Evolutionary conservation across 2,329 filamentous ascomycete genomes (phyloP), one percentile per base, ranked within the genome.

Genomic region (Dendrostoma leiphaemia): DNA sequence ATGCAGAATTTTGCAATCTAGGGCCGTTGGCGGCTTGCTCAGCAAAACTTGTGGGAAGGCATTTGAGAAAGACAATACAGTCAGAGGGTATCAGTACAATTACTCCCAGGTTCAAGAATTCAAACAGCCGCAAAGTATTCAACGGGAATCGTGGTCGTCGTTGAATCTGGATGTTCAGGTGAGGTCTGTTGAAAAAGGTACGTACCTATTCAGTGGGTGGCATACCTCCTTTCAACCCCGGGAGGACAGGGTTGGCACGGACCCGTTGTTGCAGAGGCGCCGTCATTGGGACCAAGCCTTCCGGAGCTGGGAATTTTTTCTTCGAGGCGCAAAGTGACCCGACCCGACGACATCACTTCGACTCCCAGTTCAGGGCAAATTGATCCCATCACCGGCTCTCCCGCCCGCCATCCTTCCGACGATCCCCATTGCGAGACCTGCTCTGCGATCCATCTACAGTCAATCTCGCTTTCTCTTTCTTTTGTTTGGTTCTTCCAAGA

Each of bases 401-500:
- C 43, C 38, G 24, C 48, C 51, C 19, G 24, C 29, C 29, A 44
- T 26, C 10, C 23, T 29, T 13, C 34, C 12, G 6, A 41, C 26
- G 5, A 6, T 41, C 48, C 21, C 26, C 23, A 41, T 40, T 43
- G 15, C 50, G 6, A 38, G 19, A 19, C 21, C n/a, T 45, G 12
- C n/a, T 46, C 37, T 31, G 24, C 51, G 37, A 38, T n/a, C 37
- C 17, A 29, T 17, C 29, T 28, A 8, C 43, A 24, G 46, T 40
- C 44, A 46, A 9, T 21, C 8, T n/a, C 23, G 19, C 32, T 47
- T 40, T 57, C 51, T n/a, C 7, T 40, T 23, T 51, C 28, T 46
- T 51, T 51, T 51, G 31, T 49, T 46, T 43, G 19, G 44, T 32
- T 56, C 43, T 46, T 40, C 55, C 62, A 71, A 58, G 58, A 84